Base-by-base conservation (phyloP, 1,139 yeast species). In the Blastobotrys apis region DNA sequence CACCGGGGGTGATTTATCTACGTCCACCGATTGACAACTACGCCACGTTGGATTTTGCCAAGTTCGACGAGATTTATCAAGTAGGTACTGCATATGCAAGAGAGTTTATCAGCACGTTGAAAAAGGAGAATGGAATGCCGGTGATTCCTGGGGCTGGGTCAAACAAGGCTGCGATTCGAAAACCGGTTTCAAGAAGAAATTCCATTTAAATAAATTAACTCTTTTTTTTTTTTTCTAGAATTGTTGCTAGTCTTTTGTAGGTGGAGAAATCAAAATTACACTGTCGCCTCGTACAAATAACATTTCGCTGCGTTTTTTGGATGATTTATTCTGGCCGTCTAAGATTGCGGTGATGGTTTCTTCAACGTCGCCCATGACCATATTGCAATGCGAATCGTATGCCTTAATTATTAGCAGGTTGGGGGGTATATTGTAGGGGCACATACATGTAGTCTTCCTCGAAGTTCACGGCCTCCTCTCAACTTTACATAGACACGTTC, bases 261-360 rank as follows among this genome's bases (percentile, higher is more conserved):
- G 61, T 15, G 64, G 71, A 48, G 86, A 80, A 49, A 86, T 79
- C 57, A 88, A 74, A 45, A 92, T 86, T 39, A 90, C 97, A 4
- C 94, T 81, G 66, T 92, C 97, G 16, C 98, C 98, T 69, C 98
- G 80, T 17, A 94, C 92, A 67, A 90, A 92, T 41, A 94, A 81
- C 92, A 94, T 85, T 48, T 86, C 96, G 19, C 88, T 77, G 49
- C 74, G 72, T 61, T 85, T 86, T 36, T 81, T 83, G 19, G 65
- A 66, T 8, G 75, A 65, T 65, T 62, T 66, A 15, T 72, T 73
- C 9, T 71, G 64, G 4, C 62, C 71, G 13, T 73, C 80, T 32
- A 72, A 76, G 31, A 78, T 61, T 31, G 72, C 72, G 59, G 78
- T 85, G 41, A 90, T 80, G 8, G 84, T 84, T 62, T 92, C 99